Conservation (phyloP, 345 rosid species). For the Limnanthes douglasii region DNA sequence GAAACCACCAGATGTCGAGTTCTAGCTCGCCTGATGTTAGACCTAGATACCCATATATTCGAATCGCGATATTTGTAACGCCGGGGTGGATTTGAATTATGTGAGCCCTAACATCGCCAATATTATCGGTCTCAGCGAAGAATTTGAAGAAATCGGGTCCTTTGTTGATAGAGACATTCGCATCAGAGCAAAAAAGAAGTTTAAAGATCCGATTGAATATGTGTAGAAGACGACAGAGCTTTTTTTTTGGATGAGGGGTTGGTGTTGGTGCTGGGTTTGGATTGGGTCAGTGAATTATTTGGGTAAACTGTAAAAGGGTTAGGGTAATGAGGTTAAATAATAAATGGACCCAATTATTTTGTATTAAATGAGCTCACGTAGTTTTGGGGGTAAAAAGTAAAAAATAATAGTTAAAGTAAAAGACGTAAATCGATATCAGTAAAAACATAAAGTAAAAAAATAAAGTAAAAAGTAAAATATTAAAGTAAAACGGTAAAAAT, state of each 20-base stretch:
- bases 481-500: too few species aligned
- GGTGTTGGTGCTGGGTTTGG: conserved; percentile 19
- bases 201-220: conserved; percentile 68
- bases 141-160: conserved; percentile 58
- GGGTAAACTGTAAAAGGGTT: too few species aligned
- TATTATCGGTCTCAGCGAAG: conserved; percentile 30
- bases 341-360: too few species aligned
- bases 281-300: too few species aligned
- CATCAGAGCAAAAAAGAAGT: conserved; percentile 77
- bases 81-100: conserved; percentile 82
- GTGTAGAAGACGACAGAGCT: conserved; percentile 72
- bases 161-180: conserved; percentile 63
- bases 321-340: too few species aligned
- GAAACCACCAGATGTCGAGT: conserved; percentile 88
- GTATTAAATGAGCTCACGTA: too few species aligned
- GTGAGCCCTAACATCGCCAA: conserved; percentile 62
- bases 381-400: too few species aligned
- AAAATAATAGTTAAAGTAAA: too few species aligned
- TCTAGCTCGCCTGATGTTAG: conserved; percentile 53
- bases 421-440: too few species aligned
- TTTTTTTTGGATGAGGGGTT: conserved; percentile 25
- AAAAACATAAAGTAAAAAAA: too few species aligned
- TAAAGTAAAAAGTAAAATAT: too few species aligned
- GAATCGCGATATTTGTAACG: conserved; percentile 65
- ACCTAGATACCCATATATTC: conserved; percentile 47